Percentiles rank a stretch among this genome's conserved stretches.
These are phyloP conservation scores for Candida rishiriensis DNA, from an alignment of 805 yeast genomes.

Conservation along the genomic window DNA sequence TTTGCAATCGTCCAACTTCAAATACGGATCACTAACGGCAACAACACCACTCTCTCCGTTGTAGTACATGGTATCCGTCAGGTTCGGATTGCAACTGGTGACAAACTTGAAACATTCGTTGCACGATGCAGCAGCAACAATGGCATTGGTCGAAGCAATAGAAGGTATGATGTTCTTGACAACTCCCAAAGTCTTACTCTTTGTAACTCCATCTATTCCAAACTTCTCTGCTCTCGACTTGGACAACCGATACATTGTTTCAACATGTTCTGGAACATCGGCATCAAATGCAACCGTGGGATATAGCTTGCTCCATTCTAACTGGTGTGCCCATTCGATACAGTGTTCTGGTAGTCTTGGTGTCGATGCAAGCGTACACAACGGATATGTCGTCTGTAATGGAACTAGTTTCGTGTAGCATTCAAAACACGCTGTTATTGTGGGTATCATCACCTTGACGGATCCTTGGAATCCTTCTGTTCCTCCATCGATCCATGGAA, in stretches of 20 bases:
- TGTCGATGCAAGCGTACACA: constrained; percentile 90
- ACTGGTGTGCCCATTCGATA: constrained; percentile 79
- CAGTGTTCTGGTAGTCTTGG: constrained; percentile 96
- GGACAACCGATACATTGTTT: constrained; percentile 56
- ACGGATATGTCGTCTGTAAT: constrained; percentile 65
- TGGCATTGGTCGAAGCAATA: constrained; percentile 89
- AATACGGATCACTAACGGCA: constrained; percentile 65
- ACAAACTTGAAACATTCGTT: constrained; percentile 80
- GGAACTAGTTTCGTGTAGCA: constrained; percentile 79
- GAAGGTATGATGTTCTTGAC: constrained; percentile 92
- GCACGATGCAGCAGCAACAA: constrained; percentile 85
- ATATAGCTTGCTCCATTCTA: constrained; percentile 62
- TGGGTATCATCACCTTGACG: constrained; percentile 80
- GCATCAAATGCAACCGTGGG: constrained; percentile 53
- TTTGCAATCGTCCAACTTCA: constrained; percentile 58
- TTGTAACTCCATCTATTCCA: constrained; percentile 72
- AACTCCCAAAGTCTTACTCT: constrained; percentile 73
- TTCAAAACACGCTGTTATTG: constrained; percentile 85
- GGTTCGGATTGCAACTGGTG: constrained; percentile 60
- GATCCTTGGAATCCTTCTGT: constrained; percentile 95
- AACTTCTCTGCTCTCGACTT: constrained; percentile 55
- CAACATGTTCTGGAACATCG: constrained; percentile 63
- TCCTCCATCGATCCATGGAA: constrained; percentile 88
- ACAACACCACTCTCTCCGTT: constrained; percentile 79
- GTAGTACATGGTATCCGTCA: constrained; percentile 81